Percentiles rank a stretch among this genome's conserved stretches.
These are phyloP conservation scores for Nannochloris sp. DNA, from an alignment of 139 green algal species.

Conservation along the genomic window DNA sequence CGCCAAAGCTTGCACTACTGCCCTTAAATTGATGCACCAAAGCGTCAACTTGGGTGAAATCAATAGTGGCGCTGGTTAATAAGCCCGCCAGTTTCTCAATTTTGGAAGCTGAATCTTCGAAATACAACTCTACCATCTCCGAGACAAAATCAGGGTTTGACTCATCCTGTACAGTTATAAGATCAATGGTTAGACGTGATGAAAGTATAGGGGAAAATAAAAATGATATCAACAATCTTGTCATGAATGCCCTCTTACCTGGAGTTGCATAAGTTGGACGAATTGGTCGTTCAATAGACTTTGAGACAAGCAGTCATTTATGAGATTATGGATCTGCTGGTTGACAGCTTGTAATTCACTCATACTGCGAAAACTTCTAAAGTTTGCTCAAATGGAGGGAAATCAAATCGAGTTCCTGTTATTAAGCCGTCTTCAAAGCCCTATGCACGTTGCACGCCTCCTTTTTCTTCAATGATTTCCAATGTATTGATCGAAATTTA, in stretches of 20 bases:
- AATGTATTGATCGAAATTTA: too few species aligned
- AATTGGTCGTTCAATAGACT: slow-evolving; percentile 75
- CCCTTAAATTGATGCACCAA: slow-evolving; percentile 86
- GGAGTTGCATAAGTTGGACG: slow-evolving; percentile 64
- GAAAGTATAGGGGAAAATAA: background rate
- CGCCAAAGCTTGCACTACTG: slow-evolving; percentile 59
- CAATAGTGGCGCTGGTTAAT: background rate
- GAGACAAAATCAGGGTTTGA: slow-evolving; percentile 71
- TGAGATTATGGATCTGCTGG: background rate
- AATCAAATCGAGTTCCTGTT: too few species aligned
- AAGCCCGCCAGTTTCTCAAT: slow-evolving; percentile 4
- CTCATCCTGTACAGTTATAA: slow-evolving; percentile 56
- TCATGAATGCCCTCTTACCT: background rate
- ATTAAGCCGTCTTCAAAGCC: too few species aligned
- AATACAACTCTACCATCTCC: slow-evolving; percentile 77
- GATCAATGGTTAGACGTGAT: background rate
- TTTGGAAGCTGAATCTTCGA: slow-evolving; percentile 55
- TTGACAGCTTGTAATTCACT: background rate
- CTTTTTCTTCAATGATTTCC: too few species aligned
- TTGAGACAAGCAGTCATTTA: slow-evolving; percentile 17
- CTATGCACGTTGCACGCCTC: too few species aligned
- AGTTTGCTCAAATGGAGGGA: too few species aligned
- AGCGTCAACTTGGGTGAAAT: slow-evolving; percentile 64
- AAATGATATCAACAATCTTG: background rate
- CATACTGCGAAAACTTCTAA: too few species aligned